A percentile compares a stretch with the other conserved stretches of the same genome.
These are phyloP conservation scores for Silene vulgaris DNA, from an alignment of 179 eudicot genomes.

Conservation along the genomic window DNA sequence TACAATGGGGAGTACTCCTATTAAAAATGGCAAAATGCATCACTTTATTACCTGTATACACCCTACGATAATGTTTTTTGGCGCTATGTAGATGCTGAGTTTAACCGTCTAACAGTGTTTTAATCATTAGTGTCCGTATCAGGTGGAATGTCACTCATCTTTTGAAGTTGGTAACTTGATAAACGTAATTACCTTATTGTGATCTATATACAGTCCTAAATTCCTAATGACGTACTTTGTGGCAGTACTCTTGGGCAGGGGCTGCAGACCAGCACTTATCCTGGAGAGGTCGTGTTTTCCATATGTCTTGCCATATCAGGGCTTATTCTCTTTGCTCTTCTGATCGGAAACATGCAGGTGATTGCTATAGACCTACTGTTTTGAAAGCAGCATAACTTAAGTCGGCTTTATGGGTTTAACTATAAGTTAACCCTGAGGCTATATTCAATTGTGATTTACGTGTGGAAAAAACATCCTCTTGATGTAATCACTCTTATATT, in stretches of 20 bases:
- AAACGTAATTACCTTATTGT: background rate
- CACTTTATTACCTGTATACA: too few relatives aligned
- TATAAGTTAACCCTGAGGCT: background rate
- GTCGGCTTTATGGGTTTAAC: background rate
- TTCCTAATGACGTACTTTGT: constrained; percentile 7
- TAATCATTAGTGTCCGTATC: too few relatives aligned
- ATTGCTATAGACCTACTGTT: background rate
- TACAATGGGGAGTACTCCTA: too few relatives aligned
- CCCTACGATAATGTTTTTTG: too few relatives aligned
- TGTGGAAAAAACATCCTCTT: too few relatives aligned
- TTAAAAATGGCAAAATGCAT: too few relatives aligned
- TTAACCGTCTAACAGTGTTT: too few relatives aligned
- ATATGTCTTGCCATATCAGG: constrained; percentile 42
- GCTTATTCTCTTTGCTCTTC: constrained; percentile 42
- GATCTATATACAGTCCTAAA: background rate
- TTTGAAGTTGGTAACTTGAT: too few relatives aligned
- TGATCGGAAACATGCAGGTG: constrained; percentile 52
- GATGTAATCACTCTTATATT: too few relatives aligned
- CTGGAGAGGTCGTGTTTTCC: constrained; percentile 39
- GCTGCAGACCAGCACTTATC: constrained; percentile 37
- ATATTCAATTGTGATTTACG: background rate
- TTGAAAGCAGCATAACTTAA: background rate
- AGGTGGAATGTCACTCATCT: too few relatives aligned
- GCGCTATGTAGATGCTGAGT: too few relatives aligned
- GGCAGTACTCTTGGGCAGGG: constrained; percentile 49